Base-by-base conservation (phyloP, 1,139 yeast species). In the Pichia sp. region DNA sequence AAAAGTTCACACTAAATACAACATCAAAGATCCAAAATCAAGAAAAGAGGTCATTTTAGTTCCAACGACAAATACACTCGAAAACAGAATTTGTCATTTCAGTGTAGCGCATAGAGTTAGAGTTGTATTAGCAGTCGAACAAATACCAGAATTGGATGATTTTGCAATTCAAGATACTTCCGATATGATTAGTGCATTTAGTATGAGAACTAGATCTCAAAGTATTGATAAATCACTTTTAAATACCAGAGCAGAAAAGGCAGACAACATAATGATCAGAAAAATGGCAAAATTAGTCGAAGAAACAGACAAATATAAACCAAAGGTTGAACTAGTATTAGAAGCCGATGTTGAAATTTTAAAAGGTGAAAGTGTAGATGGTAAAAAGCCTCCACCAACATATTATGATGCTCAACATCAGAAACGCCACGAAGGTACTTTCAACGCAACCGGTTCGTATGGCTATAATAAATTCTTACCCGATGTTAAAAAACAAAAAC, bases 261-360 rank as follows among this genome's bases (percentile, higher is more conserved):
- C 49, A 6, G 60, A 60, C 14, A 48, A 56, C 21, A 45, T 45
- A 4, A 53, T 56, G 56, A 53, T 59, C 10, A 42, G 41, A 24
- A 38, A 53, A 28, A 51, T 48, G 14, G 57, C 63, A 3, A 52
- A 48, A 40, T 20, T 47, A 12, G 37, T 61, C 7, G 18, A 39
- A 2, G 65, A 61, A 42, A 7, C 32, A 1, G 27, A 28, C 3
- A 17, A 11, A 1, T 33, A 27, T 6, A 47, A 41, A 40, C 39
- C 41, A 19, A 56, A 51, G 34, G 56, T 61, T 15, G 62, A 60
- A 40, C 51, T 61, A 18, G 44, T 53, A 10, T 40, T 60, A 37
- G 51, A 56, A 4, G 50, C 54, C 2, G 46, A 52, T 10, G 46
- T 60, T 6, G 53, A 46, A 4, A 34, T 60, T 1, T 40, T 58